A percentile compares a stretch with the other conserved stretches of the same genome.
Evolutionary conservation across 306 rosid genomes (phyloP).

Genomic region (Casuarina equisetifolia): DNA sequence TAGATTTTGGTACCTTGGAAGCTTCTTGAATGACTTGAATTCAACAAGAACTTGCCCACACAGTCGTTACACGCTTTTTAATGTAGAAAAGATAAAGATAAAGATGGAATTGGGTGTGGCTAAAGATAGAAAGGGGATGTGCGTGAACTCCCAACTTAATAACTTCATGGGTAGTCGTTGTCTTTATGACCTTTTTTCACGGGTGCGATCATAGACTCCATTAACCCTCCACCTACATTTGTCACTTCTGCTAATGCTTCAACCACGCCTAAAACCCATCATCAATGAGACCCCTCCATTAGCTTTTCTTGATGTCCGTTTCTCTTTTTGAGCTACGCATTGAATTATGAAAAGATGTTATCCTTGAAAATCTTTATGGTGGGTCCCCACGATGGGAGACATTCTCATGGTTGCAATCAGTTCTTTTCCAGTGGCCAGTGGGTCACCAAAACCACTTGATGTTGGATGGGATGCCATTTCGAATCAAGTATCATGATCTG

Average conservation of each 20-base stretch:
- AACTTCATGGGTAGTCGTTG: slow-evolving; percentile 2
- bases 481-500: background rate
- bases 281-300: slow-evolving; percentile 9
- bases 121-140: slow-evolving; percentile 16
- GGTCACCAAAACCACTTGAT: slow-evolving; percentile 27
- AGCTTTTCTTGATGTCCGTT: slow-evolving; percentile 24
- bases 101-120: background rate
- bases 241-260: slow-evolving; percentile 41
- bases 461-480: background rate
- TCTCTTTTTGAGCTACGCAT: slow-evolving; percentile 19
- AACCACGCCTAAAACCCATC: slow-evolving; percentile 33
- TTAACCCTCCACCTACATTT: slow-evolving; percentile 40
- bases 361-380: slow-evolving; percentile 5
- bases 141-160: background rate
- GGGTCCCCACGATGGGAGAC: slow-evolving; percentile 41
- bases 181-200: slow-evolving; percentile 34
- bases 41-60: slow-evolving; percentile 2
- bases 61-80: background rate
- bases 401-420: slow-evolving; percentile 31
- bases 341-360: slow-evolving; percentile 40
- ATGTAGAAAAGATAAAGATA: background rate
- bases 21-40: slow-evolving; percentile 13
- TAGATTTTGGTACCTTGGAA: slow-evolving; percentile 18
- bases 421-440: slow-evolving; percentile 11
- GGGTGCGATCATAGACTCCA: slow-evolving; percentile 40